Percentiles rank a stretch among this genome's conserved stretches.
phyloP scores from a whole-genome alignment of 176 grass and related monocot genomes.

The Miscanthus lutarioriparius region DNA sequence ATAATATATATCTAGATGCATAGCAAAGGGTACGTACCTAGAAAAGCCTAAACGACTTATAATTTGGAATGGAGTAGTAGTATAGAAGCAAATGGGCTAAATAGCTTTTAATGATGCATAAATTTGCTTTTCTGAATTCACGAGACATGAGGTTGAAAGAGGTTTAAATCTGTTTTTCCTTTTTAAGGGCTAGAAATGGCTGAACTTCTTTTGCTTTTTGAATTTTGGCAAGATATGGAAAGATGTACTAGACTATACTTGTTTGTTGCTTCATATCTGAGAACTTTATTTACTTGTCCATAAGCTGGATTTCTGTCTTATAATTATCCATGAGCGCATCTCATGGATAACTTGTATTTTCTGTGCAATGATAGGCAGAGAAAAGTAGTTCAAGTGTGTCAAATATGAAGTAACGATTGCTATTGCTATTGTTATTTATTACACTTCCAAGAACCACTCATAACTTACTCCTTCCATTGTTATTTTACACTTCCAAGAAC shows the following conservation, averaged over 20 bases:
- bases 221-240: not conserved
- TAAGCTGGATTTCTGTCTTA: not conserved
- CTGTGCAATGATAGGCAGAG: not conserved
- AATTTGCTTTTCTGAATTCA: not conserved
- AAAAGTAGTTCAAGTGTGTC: not conserved
- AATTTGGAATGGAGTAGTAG: not conserved
- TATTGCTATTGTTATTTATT: not conserved
- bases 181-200: not conserved
- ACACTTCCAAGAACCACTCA: not conserved
- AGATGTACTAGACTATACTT: not conserved
- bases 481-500: not conserved
- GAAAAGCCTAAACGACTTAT: too few species aligned
- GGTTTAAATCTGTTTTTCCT: not conserved
- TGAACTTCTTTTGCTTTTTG: not conserved
- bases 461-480: too few species aligned
- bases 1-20: too few species aligned
- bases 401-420: not conserved
- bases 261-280: constrained; percentile 13
- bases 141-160: not conserved
- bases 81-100: not conserved
- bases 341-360: not conserved
- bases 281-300: not conserved
- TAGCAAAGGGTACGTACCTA: too few species aligned
- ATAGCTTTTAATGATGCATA: not conserved
- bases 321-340: not conserved